A percentile compares a stretch with the other conserved stretches of the same genome.
phyloP scores from a whole-genome alignment of 1,139 yeast genomes.

The Blastobotrys illinoisensis region DNA sequence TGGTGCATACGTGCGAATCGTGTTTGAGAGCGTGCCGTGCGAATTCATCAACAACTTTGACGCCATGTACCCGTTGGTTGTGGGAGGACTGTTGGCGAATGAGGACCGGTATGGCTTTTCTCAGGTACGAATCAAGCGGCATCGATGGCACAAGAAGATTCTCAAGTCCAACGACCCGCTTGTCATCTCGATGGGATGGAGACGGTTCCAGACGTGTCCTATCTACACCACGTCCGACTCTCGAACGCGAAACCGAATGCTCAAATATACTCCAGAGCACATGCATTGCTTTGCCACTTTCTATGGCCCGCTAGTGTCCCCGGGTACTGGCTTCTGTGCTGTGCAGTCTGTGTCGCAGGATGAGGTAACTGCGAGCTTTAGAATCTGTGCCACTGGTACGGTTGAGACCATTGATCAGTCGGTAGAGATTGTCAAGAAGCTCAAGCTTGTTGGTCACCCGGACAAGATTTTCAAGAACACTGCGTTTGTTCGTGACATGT shows the following conservation, averaged over 20 bases:
- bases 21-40: constrained; percentile 78
- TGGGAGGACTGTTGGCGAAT: constrained; percentile 87
- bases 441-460: constrained; percentile 93
- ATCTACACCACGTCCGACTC: constrained; percentile 95
- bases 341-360: constrained; percentile 80
- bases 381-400: constrained; percentile 97
- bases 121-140: constrained; percentile 92
- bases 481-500: constrained; percentile 96
- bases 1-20: constrained; percentile 89
- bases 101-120: constrained; percentile 91
- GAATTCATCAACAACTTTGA: constrained; percentile 85
- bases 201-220: constrained; percentile 96
- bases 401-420: constrained; percentile 87
- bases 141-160: constrained; percentile 97
- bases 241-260: constrained; percentile 94
- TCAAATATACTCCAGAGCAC: constrained; percentile 97
- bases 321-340: constrained; percentile 96
- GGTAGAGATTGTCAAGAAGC: constrained; percentile 89
- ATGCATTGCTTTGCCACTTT: constrained; percentile 94
- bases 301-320: constrained; percentile 95
- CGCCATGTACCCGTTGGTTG: constrained; percentile 75
- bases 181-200: constrained; percentile 92
- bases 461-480: constrained; percentile 91
- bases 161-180: constrained; percentile 94
- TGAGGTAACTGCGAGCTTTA: constrained; percentile 81